phyloP scores from a whole-genome alignment of 2,329 filamentous ascomycete species.

The Amylocarpus encephaloides region DNA sequence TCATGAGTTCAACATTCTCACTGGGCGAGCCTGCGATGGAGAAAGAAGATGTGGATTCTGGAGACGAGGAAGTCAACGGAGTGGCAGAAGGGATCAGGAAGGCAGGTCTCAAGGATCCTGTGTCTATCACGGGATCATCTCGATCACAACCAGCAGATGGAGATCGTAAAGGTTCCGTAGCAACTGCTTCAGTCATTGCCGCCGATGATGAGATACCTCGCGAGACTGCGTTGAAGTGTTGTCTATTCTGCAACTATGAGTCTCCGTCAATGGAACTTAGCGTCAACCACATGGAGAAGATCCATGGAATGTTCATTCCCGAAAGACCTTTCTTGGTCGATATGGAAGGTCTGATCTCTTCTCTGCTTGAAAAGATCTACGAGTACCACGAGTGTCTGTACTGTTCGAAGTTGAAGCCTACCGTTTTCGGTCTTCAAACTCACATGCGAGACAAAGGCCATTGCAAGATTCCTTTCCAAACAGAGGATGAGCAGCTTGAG shows the following conservation, averaged over 20 bases:
- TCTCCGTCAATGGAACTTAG: constrained; percentile 73
- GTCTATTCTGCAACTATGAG: constrained; percentile 87
- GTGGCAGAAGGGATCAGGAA: constrained; percentile 74
- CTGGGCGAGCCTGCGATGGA: constrained; percentile 64
- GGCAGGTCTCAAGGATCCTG: constrained; percentile 40
- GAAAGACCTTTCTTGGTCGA: constrained; percentile 80
- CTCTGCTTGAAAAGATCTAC: constrained; percentile 73
- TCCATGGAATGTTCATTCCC: constrained; percentile 93
- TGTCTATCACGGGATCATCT: constrained; percentile 19
- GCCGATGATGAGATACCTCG: constrained; percentile 40
- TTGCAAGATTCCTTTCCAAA: constrained; percentile 90
- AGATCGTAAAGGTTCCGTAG: constrained; percentile 18
- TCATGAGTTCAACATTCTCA: constrained; percentile 87
- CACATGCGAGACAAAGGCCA: constrained; percentile 97
- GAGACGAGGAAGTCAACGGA: constrained; percentile 69
- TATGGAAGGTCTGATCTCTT: constrained; percentile 70
- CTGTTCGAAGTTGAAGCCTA: constrained; percentile 78
- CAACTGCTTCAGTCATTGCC: constrained; percentile 22
- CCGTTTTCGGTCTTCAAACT: constrained; percentile 75
- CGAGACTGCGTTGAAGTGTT: constrained; percentile 39
- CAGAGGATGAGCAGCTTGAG: constrained; percentile 83
- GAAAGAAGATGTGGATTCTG: constrained; percentile 51
- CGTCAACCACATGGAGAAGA: constrained; percentile 80
- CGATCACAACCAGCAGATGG: constrained; percentile 16
- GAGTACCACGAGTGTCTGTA: constrained; percentile 79